These are phyloP conservation scores for Penicillium parvum DNA, from an alignment of 495 filamentous ascomycete genomes.

Conservation along the genomic window DNA sequence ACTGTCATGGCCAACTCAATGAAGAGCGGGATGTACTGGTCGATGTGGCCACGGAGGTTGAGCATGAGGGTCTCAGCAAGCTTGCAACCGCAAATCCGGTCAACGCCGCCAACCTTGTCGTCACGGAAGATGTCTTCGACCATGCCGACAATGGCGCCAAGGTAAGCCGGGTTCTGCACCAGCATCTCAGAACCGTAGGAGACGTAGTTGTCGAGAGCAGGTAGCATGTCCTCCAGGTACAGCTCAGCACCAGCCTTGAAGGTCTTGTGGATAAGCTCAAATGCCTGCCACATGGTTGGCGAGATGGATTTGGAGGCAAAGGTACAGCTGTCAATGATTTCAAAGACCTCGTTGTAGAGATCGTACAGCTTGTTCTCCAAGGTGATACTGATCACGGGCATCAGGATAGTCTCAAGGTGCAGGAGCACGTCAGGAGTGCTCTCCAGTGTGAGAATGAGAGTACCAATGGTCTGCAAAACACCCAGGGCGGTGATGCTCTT, in stretches of 20 bases:
- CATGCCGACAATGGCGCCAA: slow-evolving; percentile 84
- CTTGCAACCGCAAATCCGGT: slow-evolving; percentile 98
- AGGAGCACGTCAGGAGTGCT: slow-evolving; percentile 91
- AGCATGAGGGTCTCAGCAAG: slow-evolving; percentile 96
- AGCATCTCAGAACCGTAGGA: slow-evolving; percentile 80
- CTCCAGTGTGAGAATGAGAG: slow-evolving; percentile 91
- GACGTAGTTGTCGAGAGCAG: slow-evolving; percentile 94
- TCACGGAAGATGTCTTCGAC: slow-evolving; percentile 70
- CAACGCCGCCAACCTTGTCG: slow-evolving; percentile 87
- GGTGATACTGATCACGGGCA: slow-evolving; percentile 94
- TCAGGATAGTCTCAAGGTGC: slow-evolving; percentile 90
- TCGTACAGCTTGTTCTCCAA: slow-evolving; percentile 97
- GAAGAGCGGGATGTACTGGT: slow-evolving; percentile 81
- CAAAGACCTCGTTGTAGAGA: slow-evolving; percentile 95
- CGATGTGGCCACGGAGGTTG: slow-evolving; percentile 84
- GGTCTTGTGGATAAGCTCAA: slow-evolving; percentile 91
- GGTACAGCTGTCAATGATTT: slow-evolving; percentile 99
- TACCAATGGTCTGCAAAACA: slow-evolving; percentile 96
- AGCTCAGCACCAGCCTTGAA: slow-evolving; percentile 97
- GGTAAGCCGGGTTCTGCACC: slow-evolving; percentile 76
- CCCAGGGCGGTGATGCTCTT: slow-evolving; percentile 97
- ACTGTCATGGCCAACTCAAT: slow-evolving; percentile 82
- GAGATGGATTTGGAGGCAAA: slow-evolving; percentile 95
- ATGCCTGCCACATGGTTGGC: slow-evolving; percentile 95
- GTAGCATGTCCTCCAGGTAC: slow-evolving; percentile 98